These are phyloP conservation scores for Tetradesmus obliquus DNA, from an alignment of 139 green algal species.

Conservation along the genomic window DNA sequence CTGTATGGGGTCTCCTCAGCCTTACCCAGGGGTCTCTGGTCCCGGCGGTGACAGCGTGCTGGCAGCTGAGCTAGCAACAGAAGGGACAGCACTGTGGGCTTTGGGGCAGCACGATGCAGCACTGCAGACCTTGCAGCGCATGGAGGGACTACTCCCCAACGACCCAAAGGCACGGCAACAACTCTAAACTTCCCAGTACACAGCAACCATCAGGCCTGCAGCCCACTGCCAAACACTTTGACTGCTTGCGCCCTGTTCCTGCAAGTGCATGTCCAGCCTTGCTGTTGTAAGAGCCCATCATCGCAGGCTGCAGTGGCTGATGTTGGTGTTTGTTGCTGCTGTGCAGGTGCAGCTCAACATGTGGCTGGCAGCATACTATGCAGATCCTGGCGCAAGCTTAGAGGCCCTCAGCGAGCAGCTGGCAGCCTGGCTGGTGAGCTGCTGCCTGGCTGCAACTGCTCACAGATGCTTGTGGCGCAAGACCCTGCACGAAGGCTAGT, in stretches of 20 bases:
- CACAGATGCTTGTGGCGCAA: background rate
- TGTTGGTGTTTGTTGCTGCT: background rate
- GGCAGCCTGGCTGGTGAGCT: slow-evolving; percentile 12
- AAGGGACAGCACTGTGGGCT: slow-evolving; percentile 11
- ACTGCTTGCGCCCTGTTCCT: background rate
- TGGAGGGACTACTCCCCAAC: slow-evolving; percentile 20
- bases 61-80: slow-evolving; percentile 17
- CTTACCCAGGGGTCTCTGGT: background rate
- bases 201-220: background rate
- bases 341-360: slow-evolving; percentile 33
- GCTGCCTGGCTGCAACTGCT: background rate
- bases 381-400: background rate
- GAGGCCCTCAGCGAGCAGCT: background rate
- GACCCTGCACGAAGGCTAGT: no score
- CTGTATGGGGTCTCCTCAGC: background rate
- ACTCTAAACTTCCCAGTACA: background rate
- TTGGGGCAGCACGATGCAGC: slow-evolving; percentile 25
- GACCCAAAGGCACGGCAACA: background rate
- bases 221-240: background rate
- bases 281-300: background rate
- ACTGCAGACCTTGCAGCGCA: slow-evolving; percentile 28
- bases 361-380: slow-evolving; percentile 13
- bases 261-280: background rate
- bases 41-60: background rate
- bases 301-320: background rate